Evolutionary conservation across 2,329 filamentous ascomycete species (phyloP).

Genomic region (Tolypocladium ovalisporum): DNA sequence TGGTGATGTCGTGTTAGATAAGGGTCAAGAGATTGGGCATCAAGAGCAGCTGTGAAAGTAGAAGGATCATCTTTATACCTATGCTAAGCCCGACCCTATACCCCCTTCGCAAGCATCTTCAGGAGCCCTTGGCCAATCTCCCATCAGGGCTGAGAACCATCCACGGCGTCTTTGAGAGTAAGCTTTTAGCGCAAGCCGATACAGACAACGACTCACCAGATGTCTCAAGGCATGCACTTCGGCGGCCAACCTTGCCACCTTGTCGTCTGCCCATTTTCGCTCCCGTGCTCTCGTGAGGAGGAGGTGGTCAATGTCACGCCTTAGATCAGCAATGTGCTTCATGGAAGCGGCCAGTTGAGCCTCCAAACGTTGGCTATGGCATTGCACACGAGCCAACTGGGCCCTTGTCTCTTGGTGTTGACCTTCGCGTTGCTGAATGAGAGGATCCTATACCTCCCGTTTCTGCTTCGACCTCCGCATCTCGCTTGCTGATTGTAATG

Average conservation of each 20-base stretch:
- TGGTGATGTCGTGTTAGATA: too few relatives aligned
- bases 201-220: background rate
- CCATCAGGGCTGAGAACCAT: background rate
- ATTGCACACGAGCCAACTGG: background rate
- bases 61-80: too few relatives aligned
- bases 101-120: too few relatives aligned
- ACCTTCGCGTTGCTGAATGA: background rate
- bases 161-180: background rate
- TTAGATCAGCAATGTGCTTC: background rate
- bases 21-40: too few relatives aligned
- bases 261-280: background rate
- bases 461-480: background rate
- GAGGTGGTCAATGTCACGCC: background rate
- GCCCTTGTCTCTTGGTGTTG: background rate
- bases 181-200: background rate
- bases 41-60: too few relatives aligned
- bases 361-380: background rate
- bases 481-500: too few relatives aligned
- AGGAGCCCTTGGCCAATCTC: too few relatives aligned
- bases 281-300: background rate
- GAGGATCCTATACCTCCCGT: background rate
- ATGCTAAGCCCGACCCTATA: too few relatives aligned
- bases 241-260: background rate
- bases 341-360: background rate
- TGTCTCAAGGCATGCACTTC: background rate